Evolutionary conservation across 768 basidiomycete genomes (phyloP).

Genomic region (Mycena galopus): DNA sequence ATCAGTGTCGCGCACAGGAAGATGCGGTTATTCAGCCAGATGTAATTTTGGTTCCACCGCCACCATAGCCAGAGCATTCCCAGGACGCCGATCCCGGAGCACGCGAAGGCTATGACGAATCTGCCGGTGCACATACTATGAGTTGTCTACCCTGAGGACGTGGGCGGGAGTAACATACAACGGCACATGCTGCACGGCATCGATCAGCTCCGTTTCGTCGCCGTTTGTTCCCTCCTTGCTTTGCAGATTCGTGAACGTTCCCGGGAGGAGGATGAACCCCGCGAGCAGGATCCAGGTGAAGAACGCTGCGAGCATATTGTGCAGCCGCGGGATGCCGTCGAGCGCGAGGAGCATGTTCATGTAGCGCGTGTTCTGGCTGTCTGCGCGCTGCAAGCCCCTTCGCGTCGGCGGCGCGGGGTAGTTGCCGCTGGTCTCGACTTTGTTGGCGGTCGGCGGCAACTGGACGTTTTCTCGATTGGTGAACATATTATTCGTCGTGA

Average conservation of each 20-base stretch:
- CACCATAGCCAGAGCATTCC: slow-evolving; percentile 75
- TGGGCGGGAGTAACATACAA: slow-evolving; percentile 52
- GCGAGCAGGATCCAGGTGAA: slow-evolving; percentile 75
- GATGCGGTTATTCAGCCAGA: slow-evolving; percentile 70
- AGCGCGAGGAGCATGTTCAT: slow-evolving; percentile 74
- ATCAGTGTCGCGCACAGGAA: slow-evolving; percentile 58
- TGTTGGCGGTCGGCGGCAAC: slow-evolving; percentile 1
- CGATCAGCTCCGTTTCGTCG: slow-evolving; percentile 49
- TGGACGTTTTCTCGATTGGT: slow-evolving; percentile 11
- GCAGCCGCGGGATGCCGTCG: slow-evolving; percentile 64
- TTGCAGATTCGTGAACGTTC: slow-evolving; percentile 68
- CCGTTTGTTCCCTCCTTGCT: slow-evolving; percentile 35
- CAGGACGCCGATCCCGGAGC: slow-evolving; percentile 63
- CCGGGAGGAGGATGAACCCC: slow-evolving; percentile 74
- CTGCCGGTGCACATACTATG: slow-evolving; percentile 43
- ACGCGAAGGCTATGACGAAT: slow-evolving; percentile 67
- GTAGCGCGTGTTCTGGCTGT: slow-evolving; percentile 62
- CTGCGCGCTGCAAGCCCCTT: slow-evolving; percentile 21
- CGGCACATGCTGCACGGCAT: slow-evolving; percentile 56
- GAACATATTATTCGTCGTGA: slow-evolving; percentile 10
- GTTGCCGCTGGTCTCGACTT: slow-evolving; percentile 10
- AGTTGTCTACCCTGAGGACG: neutral
- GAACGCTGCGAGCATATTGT: slow-evolving; percentile 66
- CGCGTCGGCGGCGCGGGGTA: neutral
- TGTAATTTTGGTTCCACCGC: slow-evolving; percentile 69